These are phyloP conservation scores for Lactifluus echinatus DNA, from an alignment of 768 basidiomycete genomes.

Conservation along the genomic window DNA sequence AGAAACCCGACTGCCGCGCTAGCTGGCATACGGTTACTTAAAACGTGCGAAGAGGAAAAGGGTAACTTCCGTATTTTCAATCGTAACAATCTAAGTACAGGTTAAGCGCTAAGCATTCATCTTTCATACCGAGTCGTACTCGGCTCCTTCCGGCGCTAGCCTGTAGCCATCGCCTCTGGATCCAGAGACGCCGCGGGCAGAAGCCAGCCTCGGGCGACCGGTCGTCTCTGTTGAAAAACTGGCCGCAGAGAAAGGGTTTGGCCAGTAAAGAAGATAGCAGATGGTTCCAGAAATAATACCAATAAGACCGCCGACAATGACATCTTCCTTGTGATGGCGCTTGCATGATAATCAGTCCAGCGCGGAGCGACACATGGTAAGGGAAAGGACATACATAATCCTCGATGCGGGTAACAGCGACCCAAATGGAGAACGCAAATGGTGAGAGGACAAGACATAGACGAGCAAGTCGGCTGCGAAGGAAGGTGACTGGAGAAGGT, in stretches of 20 bases:
- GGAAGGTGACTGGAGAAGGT: conserved; percentile 29
- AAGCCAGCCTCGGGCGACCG: conserved; percentile 36
- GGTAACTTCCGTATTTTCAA: neutral
- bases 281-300: conserved; percentile 42
- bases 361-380: neutral
- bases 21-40: no score
- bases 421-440: conserved; percentile 48
- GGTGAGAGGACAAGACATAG: conserved; percentile 45
- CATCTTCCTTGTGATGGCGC: conserved; percentile 64
- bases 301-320: conserved; percentile 53
- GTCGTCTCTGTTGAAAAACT: conserved; percentile 29
- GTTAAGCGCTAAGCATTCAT: no score
- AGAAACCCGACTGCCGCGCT: no score
- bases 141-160: conserved; percentile 24
- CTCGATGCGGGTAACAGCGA: conserved; percentile 53
- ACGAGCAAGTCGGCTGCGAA: conserved; percentile 39
- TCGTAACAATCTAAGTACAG: no score
- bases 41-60: no score
- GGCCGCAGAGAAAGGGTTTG: conserved; percentile 43
- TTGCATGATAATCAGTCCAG: conserved; percentile 23
- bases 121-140: conserved; percentile 4
- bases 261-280: conserved; percentile 58
- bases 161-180: conserved; percentile 36
- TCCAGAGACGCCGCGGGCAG: conserved; percentile 25
- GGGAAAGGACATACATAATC: conserved; percentile 47